phyloP scores from a whole-genome alignment of 495 filamentous ascomycete species.

The Acidomyces sp. region DNA sequence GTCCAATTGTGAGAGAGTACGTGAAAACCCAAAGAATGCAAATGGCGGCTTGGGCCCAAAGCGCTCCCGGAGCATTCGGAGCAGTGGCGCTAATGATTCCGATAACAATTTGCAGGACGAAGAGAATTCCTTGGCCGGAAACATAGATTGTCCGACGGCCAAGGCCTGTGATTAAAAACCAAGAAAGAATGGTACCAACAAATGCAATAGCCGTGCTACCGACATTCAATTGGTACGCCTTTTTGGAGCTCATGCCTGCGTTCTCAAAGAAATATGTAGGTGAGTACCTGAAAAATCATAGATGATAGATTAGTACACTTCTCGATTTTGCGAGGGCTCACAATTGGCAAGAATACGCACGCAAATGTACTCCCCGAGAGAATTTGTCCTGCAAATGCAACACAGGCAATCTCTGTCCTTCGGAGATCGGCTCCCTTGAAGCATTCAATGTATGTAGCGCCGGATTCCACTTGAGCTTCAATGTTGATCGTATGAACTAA shows the following conservation, averaged over 20 bases:
- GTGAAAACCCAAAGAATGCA: constrained; percentile 31
- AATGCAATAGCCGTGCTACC: constrained; percentile 35
- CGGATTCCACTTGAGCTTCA: constrained; percentile 23
- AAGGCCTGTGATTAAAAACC: constrained; percentile 35
- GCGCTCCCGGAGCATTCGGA: not conserved
- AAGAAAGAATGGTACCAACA: constrained; percentile 38
- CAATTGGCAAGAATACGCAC: no score
- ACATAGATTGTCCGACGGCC: constrained; percentile 30
- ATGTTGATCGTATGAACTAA: constrained; percentile 25
- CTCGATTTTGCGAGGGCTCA: no score
- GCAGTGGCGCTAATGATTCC: not conserved
- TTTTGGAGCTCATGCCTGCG: constrained; percentile 38
- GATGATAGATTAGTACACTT: no score
- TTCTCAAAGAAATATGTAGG: constrained; percentile 64
- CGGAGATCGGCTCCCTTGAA: constrained; percentile 24
- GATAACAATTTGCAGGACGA: not conserved
- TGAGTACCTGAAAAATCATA: no score
- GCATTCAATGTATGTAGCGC: constrained; percentile 25
- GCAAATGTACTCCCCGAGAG: constrained; percentile 64
- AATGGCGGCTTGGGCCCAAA: not conserved
- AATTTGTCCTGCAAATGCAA: constrained; percentile 65
- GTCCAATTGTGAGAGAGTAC: constrained; percentile 33
- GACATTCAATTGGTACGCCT: constrained; percentile 26
- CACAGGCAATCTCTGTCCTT: constrained; percentile 27
- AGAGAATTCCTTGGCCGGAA: not conserved